Percentiles rank a stretch among this genome's conserved stretches.
Conservation (phyloP, 1,284 basidiomycete genomes). For the Mycocalia duriaeana region DNA sequence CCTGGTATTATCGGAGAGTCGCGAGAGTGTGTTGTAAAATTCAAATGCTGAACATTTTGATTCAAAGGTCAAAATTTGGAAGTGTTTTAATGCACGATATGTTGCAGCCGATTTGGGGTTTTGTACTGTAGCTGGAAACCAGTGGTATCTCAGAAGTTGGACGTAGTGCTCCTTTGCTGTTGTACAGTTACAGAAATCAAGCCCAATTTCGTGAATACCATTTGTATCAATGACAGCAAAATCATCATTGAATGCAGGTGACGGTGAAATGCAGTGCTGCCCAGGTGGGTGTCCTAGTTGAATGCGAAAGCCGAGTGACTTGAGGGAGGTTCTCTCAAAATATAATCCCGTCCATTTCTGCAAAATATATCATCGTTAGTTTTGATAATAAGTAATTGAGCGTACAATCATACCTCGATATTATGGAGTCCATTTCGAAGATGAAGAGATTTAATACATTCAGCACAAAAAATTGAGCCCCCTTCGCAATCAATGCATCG, state of each 20-base stretch:
- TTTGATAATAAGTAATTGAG: too few relatives aligned
- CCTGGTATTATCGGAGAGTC: conserved; percentile 19
- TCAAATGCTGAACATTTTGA: conserved; percentile 18
- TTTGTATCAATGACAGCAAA: conserved; percentile 14
- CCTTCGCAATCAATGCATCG: too few relatives aligned
- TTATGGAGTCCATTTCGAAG: too few relatives aligned
- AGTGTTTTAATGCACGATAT: conserved; percentile 14
- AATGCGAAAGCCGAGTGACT: not conserved
- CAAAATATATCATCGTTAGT: too few relatives aligned
- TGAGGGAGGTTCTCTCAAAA: not conserved
- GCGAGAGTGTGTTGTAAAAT: conserved; percentile 17
- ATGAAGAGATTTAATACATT: too few relatives aligned
- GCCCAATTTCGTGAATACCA: conserved; percentile 14
- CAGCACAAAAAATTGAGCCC: too few relatives aligned
- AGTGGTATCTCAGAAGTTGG: conserved; percentile 17
- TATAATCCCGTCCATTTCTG: not conserved
- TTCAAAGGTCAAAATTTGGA: conserved; percentile 18
- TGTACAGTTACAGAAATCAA: conserved; percentile 18
- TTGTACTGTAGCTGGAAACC: conserved; percentile 18
- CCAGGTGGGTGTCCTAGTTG: not conserved
- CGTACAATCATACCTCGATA: too few relatives aligned
- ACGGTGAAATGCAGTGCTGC: conserved; percentile 2
- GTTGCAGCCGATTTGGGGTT: conserved; percentile 16
- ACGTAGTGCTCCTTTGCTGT: not conserved
- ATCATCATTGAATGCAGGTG: conserved; percentile 1